Evolutionary conservation across 805 yeast species (phyloP).

Genomic region (Candida sithepensis): DNA sequence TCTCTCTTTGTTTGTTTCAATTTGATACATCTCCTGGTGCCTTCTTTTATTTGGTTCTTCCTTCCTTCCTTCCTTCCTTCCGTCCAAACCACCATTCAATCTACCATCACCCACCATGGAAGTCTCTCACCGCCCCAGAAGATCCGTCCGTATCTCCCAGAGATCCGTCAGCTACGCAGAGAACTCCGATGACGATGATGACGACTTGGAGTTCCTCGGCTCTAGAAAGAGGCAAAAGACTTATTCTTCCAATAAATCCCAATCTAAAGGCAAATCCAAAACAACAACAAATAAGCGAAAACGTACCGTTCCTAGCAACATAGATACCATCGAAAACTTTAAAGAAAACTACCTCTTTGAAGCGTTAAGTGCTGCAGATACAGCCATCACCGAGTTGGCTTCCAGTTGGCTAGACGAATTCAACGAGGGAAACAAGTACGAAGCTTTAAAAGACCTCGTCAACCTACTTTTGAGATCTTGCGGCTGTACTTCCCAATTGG

Average conservation of each 20-base stretch:
- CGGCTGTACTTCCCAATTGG: constrained; percentile 66
- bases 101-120: neutral
- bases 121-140: constrained; percentile 4
- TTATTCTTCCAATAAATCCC: constrained; percentile 10
- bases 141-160: constrained; percentile 6
- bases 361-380: constrained; percentile 45
- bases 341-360: constrained; percentile 47
- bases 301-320: constrained; percentile 21
- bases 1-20: too few species aligned
- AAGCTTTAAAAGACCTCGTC: constrained; percentile 57
- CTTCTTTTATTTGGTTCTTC: too few species aligned
- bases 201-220: constrained; percentile 1
- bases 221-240: constrained; percentile 17
- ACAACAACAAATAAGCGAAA: constrained; percentile 4
- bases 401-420: constrained; percentile 58
- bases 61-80: too few species aligned
- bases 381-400: constrained; percentile 49
- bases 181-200: constrained; percentile 1
- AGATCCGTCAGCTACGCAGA: neutral
- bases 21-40: too few species aligned
- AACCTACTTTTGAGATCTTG: constrained; percentile 67
- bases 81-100: too few species aligned
- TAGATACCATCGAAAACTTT: constrained; percentile 40
- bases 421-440: constrained; percentile 34
- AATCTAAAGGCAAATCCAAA: constrained; percentile 4